These are phyloP conservation scores for Exidia glandulosa DNA, from an alignment of 768 basidiomycete species.

Conservation along the genomic window DNA sequence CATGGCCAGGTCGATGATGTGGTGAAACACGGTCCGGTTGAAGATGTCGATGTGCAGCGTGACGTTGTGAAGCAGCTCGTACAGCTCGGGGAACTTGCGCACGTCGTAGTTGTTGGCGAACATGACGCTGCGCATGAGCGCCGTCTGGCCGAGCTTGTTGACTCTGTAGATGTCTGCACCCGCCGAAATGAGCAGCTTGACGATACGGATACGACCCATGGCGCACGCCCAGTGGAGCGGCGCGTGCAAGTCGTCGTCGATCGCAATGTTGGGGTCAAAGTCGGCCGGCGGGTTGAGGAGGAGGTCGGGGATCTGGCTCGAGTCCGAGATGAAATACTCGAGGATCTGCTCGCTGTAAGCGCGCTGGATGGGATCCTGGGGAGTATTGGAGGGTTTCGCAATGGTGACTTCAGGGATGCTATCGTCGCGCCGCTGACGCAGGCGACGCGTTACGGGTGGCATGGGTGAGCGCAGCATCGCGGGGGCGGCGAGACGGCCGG, in stretches of 20 bases:
- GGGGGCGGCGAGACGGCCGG: slow-evolving; percentile 36
- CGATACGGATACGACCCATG: slow-evolving; percentile 94
- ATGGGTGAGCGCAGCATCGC: slow-evolving; percentile 23
- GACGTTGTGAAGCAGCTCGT: slow-evolving; percentile 93
- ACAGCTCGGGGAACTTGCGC: slow-evolving; percentile 95
- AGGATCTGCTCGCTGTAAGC: slow-evolving; percentile 90
- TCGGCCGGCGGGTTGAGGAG: slow-evolving; percentile 81
- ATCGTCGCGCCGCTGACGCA: not conserved
- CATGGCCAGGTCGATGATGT: slow-evolving; percentile 95
- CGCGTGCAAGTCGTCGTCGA: slow-evolving; percentile 97
- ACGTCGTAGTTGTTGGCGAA: slow-evolving; percentile 99
- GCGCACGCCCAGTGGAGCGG: slow-evolving; percentile 98
- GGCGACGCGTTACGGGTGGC: slow-evolving; percentile 43
- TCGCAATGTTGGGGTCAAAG: slow-evolving; percentile 91
- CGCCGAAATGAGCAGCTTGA: slow-evolving; percentile 85
- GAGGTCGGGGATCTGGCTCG: slow-evolving; percentile 77
- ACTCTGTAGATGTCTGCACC: slow-evolving; percentile 96
- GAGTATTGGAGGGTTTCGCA: slow-evolving; percentile 2
- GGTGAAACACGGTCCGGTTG: slow-evolving; percentile 96
- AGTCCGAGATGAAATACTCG: slow-evolving; percentile 98
- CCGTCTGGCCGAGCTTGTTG: slow-evolving; percentile 93
- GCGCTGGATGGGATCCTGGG: not conserved
- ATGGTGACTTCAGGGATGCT: slow-evolving; percentile 1
- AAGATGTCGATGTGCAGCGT: slow-evolving; percentile 97
- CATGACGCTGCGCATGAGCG: slow-evolving; percentile 98